Evolutionary conservation across 2,329 filamentous ascomycete genomes (phyloP), one percentile per base, ranked within the genome.

Genomic region (Botryotinia narcissicola): DNA sequence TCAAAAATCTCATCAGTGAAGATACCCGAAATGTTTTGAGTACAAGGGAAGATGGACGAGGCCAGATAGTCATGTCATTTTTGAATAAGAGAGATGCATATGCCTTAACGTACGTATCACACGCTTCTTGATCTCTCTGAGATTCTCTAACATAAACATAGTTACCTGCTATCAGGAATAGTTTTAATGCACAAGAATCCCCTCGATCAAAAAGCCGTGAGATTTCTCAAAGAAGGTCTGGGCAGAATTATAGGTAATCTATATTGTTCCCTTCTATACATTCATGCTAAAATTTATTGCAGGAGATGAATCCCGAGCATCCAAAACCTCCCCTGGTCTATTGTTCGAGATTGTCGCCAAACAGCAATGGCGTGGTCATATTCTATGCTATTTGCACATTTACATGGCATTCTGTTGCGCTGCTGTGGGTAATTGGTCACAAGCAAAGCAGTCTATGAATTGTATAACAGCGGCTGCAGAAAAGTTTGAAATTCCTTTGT

Each of bases 11-110:
- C 5, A 86, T 91, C 73, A 90, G 88, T 76, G 81, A 82, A 3
- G 89, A 91, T 71, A 91, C 89, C 0, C 82, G 84, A 18, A 85
- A 84, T 46, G 84, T 91, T 40, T 80, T 91, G 35, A 88, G 87
- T 14, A 81, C 82, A 32, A 81, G 82, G 1, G 81, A 85, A 10
- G 82, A 84, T 16, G 80, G 82, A 4, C 82, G 82, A 59, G 89
- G 91, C 74, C 89, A 86, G 74, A 81, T 91, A 18, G 87, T 88
- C 59, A 83, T 91, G 81, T 87, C 87, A 7, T 88, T 90, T 67
- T 85, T 91, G 81, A 88, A 85, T 73, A 89, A 89, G 77, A 83
- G 87, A 54, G 89, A 91, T 77, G 83, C 88, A 22, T 87, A 78
- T 74, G 73, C 74, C 25, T 77, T 81, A 57, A 78, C 74, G 80